Percentiles rank a stretch among this genome's conserved stretches.
Evolutionary conservation across 1,139 yeast genomes (phyloP).

Genomic region (Yamadazyma kanchanaburiensis): DNA sequence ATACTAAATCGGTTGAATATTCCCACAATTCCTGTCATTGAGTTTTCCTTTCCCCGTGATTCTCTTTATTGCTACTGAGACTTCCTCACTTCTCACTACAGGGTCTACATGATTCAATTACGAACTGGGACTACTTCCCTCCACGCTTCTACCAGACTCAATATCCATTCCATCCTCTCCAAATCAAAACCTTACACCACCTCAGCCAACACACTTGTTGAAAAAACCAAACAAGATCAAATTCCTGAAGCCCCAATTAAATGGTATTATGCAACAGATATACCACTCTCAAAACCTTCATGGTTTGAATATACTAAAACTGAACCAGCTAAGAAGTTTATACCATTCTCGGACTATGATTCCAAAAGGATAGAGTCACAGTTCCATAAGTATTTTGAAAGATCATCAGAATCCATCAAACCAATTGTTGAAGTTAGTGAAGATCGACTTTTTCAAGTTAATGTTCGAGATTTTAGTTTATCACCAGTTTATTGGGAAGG

Average conservation of each 20-base stretch:
- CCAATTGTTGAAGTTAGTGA: constrained; percentile 62
- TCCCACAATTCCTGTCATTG: too few species aligned
- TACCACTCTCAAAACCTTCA: constrained; percentile 66
- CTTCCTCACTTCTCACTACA: neutral
- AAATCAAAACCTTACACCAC: constrained; percentile 12
- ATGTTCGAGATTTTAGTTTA: constrained; percentile 51
- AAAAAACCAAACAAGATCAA: constrained; percentile 6
- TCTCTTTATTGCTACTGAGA: constrained; percentile 1
- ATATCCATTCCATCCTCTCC: constrained; percentile 5
- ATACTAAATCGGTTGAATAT: too few species aligned
- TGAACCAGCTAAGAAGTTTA: constrained; percentile 55
- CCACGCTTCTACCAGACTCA: constrained; percentile 6
- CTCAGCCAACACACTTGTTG: constrained; percentile 8
- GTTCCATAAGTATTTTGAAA: constrained; percentile 21
- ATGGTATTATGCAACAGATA: constrained; percentile 86
- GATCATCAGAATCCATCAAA: constrained; percentile 1
- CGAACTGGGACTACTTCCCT: constrained; percentile 1
- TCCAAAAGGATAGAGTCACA: constrained; percentile 56
- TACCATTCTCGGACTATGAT: constrained; percentile 68
- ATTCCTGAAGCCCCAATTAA: constrained; percentile 19
- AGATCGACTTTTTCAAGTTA: constrained; percentile 74
- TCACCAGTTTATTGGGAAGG: constrained; percentile 88
- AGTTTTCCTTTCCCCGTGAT: neutral
- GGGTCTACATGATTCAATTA: constrained; percentile 2
- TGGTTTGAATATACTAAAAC: constrained; percentile 49